Evolutionary conservation across 768 basidiomycete species (phyloP), one percentile per base, ranked within the genome.

Genomic region (Cubamyces sp.): DNA sequence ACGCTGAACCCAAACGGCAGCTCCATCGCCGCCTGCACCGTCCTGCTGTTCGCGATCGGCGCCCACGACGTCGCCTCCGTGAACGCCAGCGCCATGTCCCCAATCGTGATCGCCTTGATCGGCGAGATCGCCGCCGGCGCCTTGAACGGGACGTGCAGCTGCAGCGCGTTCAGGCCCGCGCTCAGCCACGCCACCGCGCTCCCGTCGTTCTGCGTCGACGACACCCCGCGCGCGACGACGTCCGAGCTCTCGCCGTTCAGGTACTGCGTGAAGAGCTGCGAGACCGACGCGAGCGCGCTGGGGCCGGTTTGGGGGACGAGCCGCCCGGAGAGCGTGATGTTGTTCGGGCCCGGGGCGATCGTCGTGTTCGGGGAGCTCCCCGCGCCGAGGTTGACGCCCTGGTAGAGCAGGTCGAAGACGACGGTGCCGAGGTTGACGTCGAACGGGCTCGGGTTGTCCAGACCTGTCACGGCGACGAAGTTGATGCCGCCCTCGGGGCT

Each of bases 1-100:
- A 90, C 8, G 26, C 74, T 74, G 71, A 91, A 91, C 11, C 90
- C 90, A 62, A 91, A 91, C 34, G 90, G 90, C 40, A 91, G 74
- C 64, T 81, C 87, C 64, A 91, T 77, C 23, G 72, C 73, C 11
- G 88, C 89, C 25, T 81, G 76, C 18, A 91, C 82, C n/a, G 82
- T 79, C 61, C 82, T 78, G 66, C 86, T 87, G 59, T 81, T 76
- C 5, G 82, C 76, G n/a, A 72, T 71, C 1, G 89, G 89, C 18
- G 76, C 73, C 85, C 86, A 91, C 26, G 87, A 81, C 3, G 75
- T 74, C 9, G 76, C 71, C 55, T 78, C 73, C 9, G 81, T 79
- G 73, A 90, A 92, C 0, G 70, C 71, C 18, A 92, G 80, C 11
- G 76, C 81, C 56, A 92, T 70, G 62, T 80, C 77, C 8, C 84